Conservation (phyloP, 805 yeast genomes). For the Candida hungchunana region DNA sequence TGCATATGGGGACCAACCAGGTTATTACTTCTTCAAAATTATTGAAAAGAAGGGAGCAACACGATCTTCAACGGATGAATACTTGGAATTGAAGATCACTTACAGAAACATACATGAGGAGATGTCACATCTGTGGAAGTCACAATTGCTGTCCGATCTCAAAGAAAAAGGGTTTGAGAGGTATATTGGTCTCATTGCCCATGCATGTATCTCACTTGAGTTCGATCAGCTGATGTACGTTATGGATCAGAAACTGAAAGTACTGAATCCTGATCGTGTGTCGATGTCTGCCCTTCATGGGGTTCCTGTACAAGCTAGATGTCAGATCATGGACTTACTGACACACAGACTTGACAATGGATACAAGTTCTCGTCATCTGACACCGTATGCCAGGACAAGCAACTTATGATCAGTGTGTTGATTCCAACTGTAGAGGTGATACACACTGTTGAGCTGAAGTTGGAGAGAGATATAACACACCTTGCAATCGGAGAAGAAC, state of each 20-base stretch:
- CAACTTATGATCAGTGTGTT: constrained; percentile 51
- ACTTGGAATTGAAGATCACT: constrained; percentile 38
- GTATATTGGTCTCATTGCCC: constrained; percentile 22
- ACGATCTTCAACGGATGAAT: constrained; percentile 29
- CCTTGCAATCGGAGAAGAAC: constrained; percentile 56
- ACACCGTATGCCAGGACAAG: constrained; percentile 2
- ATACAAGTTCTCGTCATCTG: neutral
- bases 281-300: neutral
- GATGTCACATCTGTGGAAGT: constrained; percentile 29
- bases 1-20: constrained; percentile 69
- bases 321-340: neutral
- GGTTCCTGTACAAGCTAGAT: constrained; percentile 1
- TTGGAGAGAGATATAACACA: constrained; percentile 37
- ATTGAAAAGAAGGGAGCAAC: constrained; percentile 23
- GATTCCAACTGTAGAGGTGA: constrained; percentile 54
- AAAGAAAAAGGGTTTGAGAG: constrained; percentile 14
- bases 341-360: neutral
- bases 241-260: constrained; percentile 2
- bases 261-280: neutral
- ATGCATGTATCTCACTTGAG: constrained; percentile 1
- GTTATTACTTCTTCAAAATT: constrained; percentile 56
- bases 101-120: constrained; percentile 48
- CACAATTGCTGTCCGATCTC: constrained; percentile 12
- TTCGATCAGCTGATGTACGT: constrained; percentile 10
- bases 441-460: constrained; percentile 52